Evolutionary conservation across 2,329 filamentous ascomycete genomes (phyloP).

Genomic region (Phoma sp.): DNA sequence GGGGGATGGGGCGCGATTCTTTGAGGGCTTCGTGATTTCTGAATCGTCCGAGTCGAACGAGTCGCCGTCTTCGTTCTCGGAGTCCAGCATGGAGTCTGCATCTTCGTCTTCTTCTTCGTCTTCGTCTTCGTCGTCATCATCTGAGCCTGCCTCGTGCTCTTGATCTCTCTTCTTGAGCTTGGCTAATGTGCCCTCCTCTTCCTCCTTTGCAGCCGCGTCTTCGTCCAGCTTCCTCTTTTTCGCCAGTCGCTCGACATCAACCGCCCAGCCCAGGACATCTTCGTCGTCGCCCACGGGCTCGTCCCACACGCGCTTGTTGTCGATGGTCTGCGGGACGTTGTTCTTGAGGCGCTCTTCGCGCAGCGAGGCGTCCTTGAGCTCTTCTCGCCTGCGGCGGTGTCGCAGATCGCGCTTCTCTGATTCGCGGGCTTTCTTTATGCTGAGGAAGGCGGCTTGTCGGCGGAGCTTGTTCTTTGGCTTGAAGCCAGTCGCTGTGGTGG

Average conservation of each 20-base stretch:
- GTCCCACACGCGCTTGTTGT: constrained; percentile 74
- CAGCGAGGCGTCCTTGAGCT: constrained; percentile 80
- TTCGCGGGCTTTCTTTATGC: constrained; percentile 78
- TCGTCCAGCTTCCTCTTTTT: constrained; percentile 54
- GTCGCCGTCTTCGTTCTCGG: constrained; percentile 56
- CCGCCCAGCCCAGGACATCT: constrained; percentile 52
- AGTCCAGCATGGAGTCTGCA: constrained; percentile 75
- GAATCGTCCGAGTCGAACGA: constrained; percentile 50
- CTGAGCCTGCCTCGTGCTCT: constrained; percentile 14
- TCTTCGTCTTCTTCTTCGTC: constrained; percentile 30
- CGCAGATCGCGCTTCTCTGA: constrained; percentile 77
- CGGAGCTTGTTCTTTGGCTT: constrained; percentile 78
- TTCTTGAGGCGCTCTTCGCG: constrained; percentile 74
- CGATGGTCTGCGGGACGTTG: constrained; percentile 69
- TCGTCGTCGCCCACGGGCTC: constrained; percentile 55
- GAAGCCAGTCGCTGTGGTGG: constrained; percentile 56
- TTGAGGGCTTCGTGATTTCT: constrained; percentile 36
- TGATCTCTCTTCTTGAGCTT: constrained; percentile 43
- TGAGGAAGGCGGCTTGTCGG: constrained; percentile 77
- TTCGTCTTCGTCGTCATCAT: constrained; percentile 21
- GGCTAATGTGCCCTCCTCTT: constrained; percentile 41
- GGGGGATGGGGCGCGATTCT: constrained; percentile 60
- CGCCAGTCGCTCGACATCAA: constrained; percentile 53
- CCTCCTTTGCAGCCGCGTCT: constrained; percentile 36
- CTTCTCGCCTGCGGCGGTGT: constrained; percentile 80